Base-by-base conservation (phyloP, 352 stramenopile species). In the Blastocystis hominis region DNA sequence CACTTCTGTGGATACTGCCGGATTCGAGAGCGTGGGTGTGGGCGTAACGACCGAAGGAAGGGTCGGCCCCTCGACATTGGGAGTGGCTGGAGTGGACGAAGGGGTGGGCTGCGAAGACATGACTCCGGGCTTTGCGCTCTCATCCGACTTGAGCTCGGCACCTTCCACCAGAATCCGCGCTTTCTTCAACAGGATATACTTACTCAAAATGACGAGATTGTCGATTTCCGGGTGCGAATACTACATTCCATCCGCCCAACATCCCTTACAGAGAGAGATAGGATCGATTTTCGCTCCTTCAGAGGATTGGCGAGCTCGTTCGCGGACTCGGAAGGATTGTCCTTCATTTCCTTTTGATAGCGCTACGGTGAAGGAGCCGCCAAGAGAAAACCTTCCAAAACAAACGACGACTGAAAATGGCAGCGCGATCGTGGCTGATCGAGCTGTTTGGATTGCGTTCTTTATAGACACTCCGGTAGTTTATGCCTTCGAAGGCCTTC, bases 261-360 rank as follows among this genome's bases (percentile, higher is more conserved):
- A 10, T 9, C 40, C 4, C 10, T 10, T 47, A 84, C 72, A 1
- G 72, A 84, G 34, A 84, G 6, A 9, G 72, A 84, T 0, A 84
- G 55, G 3, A 84, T 38, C 50, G 38, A 20, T 36, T 56, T 61
- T 20, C 72, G 72, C 38, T 84, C 20, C 10, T 84, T n/a, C 1
- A 84, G 50, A 17, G 72, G 72, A 46, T 69, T 40, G 0, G 72
- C 30, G 53, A 84, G 15, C 17, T 44, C 17, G 38, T 53, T 10
- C 0, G 30, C 30, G 17, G 46, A 20, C 1, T 44, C 9, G 20
- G 36, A 10, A 6, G 40, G 40, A 10, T 64, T 68, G 5, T 84
- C 55, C 72, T 84, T 84, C 7, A 84, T 34, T n/a, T 84, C 72
- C 50, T 84, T 64, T 50, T 84, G 72, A 53, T 84, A 84, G 24